Base-by-base conservation (phyloP, 2,329 filamentous ascomycete species). In the Venturia effusa region DNA sequence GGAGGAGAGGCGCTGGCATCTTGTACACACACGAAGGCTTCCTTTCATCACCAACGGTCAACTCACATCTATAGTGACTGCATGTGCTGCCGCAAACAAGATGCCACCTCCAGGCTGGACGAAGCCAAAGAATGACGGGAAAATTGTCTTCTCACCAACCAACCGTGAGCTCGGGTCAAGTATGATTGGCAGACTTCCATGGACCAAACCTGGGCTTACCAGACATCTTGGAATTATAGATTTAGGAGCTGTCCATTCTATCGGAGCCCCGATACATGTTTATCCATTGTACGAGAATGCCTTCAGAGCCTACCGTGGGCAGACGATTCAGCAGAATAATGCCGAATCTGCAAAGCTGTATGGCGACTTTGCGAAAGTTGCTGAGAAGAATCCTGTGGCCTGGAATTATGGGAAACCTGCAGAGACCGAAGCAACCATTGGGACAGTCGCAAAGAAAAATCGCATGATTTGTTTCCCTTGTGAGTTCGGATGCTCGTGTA, bases 381-480 rank as follows among this genome's bases (percentile, higher is more conserved):
- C 85, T 1, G 78, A 79, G 61, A 69, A 72, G 4, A 82, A 85
- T 60, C 74, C 77, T 1, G 77, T 78, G 66, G 80, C 85, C 0
- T 89, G 86, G 86, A 82, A 77, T 64, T 79, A 81, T 68, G 82
- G 81, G 0, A 75, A 76, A 61, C 67, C 70, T 0, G 72, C 76
- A 0, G 76, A 79, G 48, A 79, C 77, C 0, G 75, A 78, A n/a
- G 71, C 82, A 24, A 73, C 71, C 0, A 88, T 89, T 67, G 79
- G 77, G 1, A 81, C 76, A 0, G 75, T 85, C 1, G 78, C 78
- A 0, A 77, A 78, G 69, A 81, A 76, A 67, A 89, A 88, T 68
- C 76, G 86, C 22, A 86, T 88, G 81, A 88, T 89, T 63, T 88
- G 84, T 69, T 82, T 79, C 60, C 86, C 87, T 17, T 89, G 85